Percentiles rank a stretch among this genome's conserved stretches.
Conservation (phyloP, 768 basidiomycete genomes). For the Russula emetica region DNA sequence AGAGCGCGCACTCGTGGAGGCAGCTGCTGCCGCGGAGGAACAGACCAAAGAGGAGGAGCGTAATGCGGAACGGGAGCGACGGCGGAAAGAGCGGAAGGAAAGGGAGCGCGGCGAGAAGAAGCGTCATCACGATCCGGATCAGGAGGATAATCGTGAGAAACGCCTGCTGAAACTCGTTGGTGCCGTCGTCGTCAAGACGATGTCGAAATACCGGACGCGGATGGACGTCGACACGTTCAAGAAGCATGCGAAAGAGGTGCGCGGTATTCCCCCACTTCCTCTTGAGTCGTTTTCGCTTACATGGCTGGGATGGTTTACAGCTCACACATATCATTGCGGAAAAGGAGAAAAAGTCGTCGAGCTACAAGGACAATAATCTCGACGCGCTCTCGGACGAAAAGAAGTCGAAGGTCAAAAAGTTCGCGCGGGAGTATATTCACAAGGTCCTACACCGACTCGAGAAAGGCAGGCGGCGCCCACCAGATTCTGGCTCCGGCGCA, state of each 20-base stretch:
- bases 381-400: slow-evolving; percentile 85
- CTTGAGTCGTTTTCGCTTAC: neutral
- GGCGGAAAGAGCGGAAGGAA: slow-evolving; percentile 28
- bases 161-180: slow-evolving; percentile 76
- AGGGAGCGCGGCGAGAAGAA: slow-evolving; percentile 34
- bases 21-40: slow-evolving; percentile 29
- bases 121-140: slow-evolving; percentile 45
- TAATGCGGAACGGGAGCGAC: slow-evolving; percentile 32
- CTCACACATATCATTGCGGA: slow-evolving; percentile 83
- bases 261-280: slow-evolving; percentile 22
- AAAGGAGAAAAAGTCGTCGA: slow-evolving; percentile 89
- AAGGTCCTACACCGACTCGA: slow-evolving; percentile 72
- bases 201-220: slow-evolving; percentile 81
- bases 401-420: slow-evolving; percentile 83
- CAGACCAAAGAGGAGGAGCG: slow-evolving; percentile 25
- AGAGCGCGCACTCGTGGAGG: slow-evolving; percentile 28
- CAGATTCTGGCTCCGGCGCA: slow-evolving; percentile 16
- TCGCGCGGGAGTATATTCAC: slow-evolving; percentile 83
- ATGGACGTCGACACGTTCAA: slow-evolving; percentile 85
- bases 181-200: slow-evolving; percentile 83
- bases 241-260: slow-evolving; percentile 90
- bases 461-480: slow-evolving; percentile 38
- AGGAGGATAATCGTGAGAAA: slow-evolving; percentile 75
- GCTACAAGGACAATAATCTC: slow-evolving; percentile 68
- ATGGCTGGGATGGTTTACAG: slow-evolving; percentile 39